Evolutionary conservation across 495 filamentous ascomycete genomes (phyloP).

Genomic region (Jackrogersella minutella): DNA sequence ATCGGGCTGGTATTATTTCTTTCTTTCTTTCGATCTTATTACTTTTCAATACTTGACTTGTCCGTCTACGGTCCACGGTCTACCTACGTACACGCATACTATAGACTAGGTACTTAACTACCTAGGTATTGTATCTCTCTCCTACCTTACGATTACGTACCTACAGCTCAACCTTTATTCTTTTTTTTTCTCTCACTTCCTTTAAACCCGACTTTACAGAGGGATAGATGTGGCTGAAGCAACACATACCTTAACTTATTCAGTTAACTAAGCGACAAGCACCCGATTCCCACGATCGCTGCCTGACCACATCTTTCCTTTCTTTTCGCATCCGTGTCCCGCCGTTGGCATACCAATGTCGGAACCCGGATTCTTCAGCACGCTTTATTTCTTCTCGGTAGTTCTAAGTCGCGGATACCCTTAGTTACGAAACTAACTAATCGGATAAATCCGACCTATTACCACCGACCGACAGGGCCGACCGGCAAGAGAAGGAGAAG

Average conservation of each 20-base stretch:
- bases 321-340: conserved; percentile 2
- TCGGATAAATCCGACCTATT: conserved; percentile 2
- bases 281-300: conserved; percentile 22
- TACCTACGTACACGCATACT: no score
- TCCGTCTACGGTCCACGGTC: no score
- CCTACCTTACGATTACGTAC: no score
- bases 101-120: not conserved
- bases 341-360: conserved; percentile 9
- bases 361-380: conserved; percentile 2
- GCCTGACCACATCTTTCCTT: conserved; percentile 20
- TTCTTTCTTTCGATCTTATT: no score
- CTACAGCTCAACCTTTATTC: no score
- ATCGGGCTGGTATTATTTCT: not conserved
- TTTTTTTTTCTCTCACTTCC: not conserved
- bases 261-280: conserved; percentile 10
- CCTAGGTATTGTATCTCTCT: no score
- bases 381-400: not conserved
- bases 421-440: not conserved
- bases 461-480: conserved; percentile 17
- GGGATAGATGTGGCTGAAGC: not conserved
- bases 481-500: not conserved
- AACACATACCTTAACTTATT: conserved; percentile 3
- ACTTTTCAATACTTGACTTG: not conserved
- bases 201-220: not conserved
- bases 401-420: not conserved